These are phyloP conservation scores for Yarrowia osloensis DNA, from an alignment of 805 yeast genomes.

Conservation along the genomic window DNA sequence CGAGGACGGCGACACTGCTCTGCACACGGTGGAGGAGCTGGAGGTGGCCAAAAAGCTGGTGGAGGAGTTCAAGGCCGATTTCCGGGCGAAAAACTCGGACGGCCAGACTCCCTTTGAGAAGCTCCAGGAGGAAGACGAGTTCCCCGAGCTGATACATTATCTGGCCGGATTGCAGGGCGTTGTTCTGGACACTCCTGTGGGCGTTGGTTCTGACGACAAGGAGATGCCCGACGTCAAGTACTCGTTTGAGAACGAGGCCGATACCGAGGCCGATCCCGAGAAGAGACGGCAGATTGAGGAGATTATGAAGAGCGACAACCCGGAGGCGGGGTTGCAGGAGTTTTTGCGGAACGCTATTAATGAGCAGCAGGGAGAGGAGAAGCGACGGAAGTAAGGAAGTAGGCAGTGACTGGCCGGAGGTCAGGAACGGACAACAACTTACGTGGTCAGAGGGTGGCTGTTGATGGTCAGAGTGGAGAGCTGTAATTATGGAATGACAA, in stretches of 20 bases:
- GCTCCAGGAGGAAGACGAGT: conserved; percentile 83
- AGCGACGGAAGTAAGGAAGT: not conserved
- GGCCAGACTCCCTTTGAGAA: conserved; percentile 72
- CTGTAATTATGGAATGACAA: too few relatives aligned
- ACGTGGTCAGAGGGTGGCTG: too few relatives aligned
- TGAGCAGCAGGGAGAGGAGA: conserved; percentile 44
- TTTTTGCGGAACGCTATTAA: conserved; percentile 68
- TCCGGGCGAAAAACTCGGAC: conserved; percentile 62
- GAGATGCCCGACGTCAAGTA: conserved; percentile 35
- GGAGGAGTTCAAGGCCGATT: conserved; percentile 69
- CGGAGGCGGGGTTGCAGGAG: conserved; percentile 73
- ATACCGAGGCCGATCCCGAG: conserved; percentile 52
- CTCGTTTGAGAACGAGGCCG: conserved; percentile 40
- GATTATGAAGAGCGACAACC: conserved; percentile 76
- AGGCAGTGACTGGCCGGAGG: not conserved
- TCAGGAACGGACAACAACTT: not conserved
- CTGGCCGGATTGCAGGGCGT: conserved; percentile 51
- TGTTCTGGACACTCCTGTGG: conserved; percentile 33
- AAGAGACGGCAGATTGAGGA: conserved; percentile 66
- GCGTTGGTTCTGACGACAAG: conserved; percentile 32
- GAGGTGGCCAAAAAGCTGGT: conserved; percentile 65
- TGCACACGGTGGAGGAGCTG: conserved; percentile 83
- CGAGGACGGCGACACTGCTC: conserved; percentile 90
- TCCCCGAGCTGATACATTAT: conserved; percentile 72
- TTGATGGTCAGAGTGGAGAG: too few relatives aligned